Evolutionary conservation across 2,329 filamentous ascomycete species (phyloP).

Genomic region (Cladosporium colombiae): DNA sequence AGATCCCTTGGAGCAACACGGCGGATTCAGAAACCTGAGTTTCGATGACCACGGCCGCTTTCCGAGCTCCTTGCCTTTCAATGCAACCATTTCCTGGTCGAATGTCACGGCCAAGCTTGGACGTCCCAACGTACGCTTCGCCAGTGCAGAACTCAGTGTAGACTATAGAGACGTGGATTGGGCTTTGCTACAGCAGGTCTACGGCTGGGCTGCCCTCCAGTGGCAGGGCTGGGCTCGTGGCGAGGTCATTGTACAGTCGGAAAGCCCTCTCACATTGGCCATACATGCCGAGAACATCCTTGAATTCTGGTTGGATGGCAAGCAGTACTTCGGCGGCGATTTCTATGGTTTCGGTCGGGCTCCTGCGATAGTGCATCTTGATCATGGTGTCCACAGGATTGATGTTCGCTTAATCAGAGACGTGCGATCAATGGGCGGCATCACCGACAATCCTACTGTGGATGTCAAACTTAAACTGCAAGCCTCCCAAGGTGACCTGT

Average conservation of each 20-base stretch:
- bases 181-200: slow-evolving; percentile 54
- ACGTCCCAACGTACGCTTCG: slow-evolving; percentile 36
- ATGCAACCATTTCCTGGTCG: slow-evolving; percentile 55
- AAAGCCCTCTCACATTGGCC: slow-evolving; percentile 39
- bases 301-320: slow-evolving; percentile 55
- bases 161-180: slow-evolving; percentile 56
- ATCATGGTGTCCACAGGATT: slow-evolving; percentile 52
- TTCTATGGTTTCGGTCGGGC: slow-evolving; percentile 55
- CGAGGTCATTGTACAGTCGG: slow-evolving; percentile 41
- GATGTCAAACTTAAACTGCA: slow-evolving; percentile 43
- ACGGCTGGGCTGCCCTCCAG: slow-evolving; percentile 61
- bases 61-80: slow-evolving; percentile 52
- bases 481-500: slow-evolving; percentile 33
- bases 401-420: slow-evolving; percentile 58
- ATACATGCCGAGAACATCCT: slow-evolving; percentile 52
- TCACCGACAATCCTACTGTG: slow-evolving; percentile 47
- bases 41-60: slow-evolving; percentile 48
- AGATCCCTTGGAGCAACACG: slow-evolving; percentile 56
- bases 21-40: slow-evolving; percentile 53
- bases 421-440: slow-evolving; percentile 57
- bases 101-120: slow-evolving; percentile 38
- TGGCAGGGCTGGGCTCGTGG: slow-evolving; percentile 61
- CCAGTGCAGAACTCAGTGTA: slow-evolving; percentile 43
- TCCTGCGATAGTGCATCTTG: slow-evolving; percentile 52
- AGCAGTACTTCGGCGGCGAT: slow-evolving; percentile 59